Base-by-base conservation (phyloP, 768 basidiomycete genomes). In the Amanita molliuscula region DNA sequence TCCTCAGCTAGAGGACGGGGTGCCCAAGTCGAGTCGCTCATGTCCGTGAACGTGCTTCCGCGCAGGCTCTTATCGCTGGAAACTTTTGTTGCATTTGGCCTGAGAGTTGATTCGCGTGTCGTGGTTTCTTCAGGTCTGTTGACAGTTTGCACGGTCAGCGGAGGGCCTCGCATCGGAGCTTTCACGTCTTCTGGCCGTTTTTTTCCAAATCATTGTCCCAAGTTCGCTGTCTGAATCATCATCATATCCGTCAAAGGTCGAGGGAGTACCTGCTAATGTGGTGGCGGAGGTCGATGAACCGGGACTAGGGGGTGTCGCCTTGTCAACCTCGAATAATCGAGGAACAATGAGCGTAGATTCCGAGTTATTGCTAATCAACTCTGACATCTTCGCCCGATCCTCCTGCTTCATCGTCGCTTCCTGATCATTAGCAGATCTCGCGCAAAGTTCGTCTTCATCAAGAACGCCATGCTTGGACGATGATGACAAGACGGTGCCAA, bases 1-100 rank as follows among this genome's bases (percentile, higher is more conserved):
- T 88, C 87, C 67, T 98, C 96, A 0, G 93, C 82, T 40, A 83
- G 80, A 25, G 94, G 94, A 58, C 93, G 88, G 53, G 84, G 81
- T 33, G 88, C 87, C 93, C 91, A 96, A 18, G 85, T 84, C 50
- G 77, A 74, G 56, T 81, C 83, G 53, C 75, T 71, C 46, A 70
- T 72, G 53, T 77, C 73, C 11, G 75, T 79, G 55, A 89, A 86
- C 4, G 81, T 80, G 56, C 75, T 84, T 41, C 69, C 66, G n/a
- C 67, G 61, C 10, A 59, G 52, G 55, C 61, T 56, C 62, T 58
- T 61, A 59, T 61, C 60, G 60, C 52, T 61, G 57, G 58, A 5
- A 59, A 58, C 2, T 57, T 48, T 44, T 65, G 21, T 36, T 59
- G 57, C 25, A 58, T 20, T 45, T 36, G 34, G 11, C 33, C 44